phyloP scores from a whole-genome alignment of 73 alveolate species.

The Paramecium sexaurelia region DNA sequence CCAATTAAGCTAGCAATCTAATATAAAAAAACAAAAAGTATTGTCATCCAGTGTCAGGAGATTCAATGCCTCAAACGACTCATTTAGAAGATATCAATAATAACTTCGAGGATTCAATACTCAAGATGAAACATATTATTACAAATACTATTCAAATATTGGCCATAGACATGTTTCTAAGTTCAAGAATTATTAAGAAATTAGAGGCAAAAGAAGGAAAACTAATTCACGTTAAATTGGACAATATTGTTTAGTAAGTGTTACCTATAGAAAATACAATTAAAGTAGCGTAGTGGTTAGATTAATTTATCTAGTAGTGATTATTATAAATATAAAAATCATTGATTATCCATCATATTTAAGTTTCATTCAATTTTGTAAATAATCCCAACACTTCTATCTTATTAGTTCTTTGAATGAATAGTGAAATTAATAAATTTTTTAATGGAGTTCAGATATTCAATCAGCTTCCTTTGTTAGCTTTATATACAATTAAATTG shows the following conservation, averaged over 20 bases:
- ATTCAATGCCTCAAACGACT: slow-evolving; percentile 51
- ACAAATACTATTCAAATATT: slow-evolving; percentile 7
- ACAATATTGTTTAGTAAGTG: not conserved
- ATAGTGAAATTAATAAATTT: slow-evolving; percentile 74
- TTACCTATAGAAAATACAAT: not conserved
- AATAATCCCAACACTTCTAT: slow-evolving; percentile 85
- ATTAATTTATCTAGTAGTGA: not conserved
- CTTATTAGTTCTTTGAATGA: slow-evolving; percentile 75
- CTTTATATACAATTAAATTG: too few species aligned
- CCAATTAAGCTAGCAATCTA: not conserved
- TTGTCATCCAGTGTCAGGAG: not conserved
- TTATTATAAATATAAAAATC: not conserved
- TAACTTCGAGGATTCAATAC: slow-evolving; percentile 4
- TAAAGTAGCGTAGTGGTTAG: not conserved
- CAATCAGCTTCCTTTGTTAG: too few species aligned
- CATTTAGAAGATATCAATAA: slow-evolving; percentile 43
- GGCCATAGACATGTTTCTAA: not conserved
- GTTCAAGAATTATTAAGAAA: not conserved
- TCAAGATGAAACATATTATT: not conserved
- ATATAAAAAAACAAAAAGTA: not conserved
- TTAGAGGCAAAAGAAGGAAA: not conserved
- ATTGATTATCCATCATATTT: slow-evolving; percentile 83
- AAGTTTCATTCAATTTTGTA: slow-evolving; percentile 94
- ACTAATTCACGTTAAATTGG: not conserved
- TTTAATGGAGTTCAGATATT: slow-evolving; percentile 86